A percentile compares a stretch with the other conserved stretches of the same genome.
phyloP scores from a whole-genome alignment of 371 early-diverging fungal species.

The Chytridium lagenaria region DNA sequence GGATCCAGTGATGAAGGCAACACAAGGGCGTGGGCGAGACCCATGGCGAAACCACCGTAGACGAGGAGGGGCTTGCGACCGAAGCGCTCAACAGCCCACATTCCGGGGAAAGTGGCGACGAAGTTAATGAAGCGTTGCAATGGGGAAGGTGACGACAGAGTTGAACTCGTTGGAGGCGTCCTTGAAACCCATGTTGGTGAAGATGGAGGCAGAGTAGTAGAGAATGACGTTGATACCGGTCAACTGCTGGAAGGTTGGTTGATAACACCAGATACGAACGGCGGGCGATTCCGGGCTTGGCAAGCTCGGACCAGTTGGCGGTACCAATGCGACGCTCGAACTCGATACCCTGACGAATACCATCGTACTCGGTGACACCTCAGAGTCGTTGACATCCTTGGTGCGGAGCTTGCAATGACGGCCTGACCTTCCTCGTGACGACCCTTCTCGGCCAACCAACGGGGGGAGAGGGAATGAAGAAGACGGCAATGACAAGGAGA shows the following conservation, averaged over 20 bases:
- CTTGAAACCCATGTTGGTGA: constrained; percentile 52
- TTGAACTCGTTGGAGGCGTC: constrained; percentile 9
- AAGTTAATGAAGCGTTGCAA: constrained; percentile 54
- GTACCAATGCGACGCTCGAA: constrained; percentile 71
- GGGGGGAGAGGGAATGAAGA: constrained; percentile 87
- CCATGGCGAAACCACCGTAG: constrained; percentile 53
- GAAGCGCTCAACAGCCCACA: constrained; percentile 54
- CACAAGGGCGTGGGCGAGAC: constrained; percentile 48
- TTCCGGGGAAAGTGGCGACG: constrained; percentile 56
- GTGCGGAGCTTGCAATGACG: constrained; percentile 77
- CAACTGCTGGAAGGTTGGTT: constrained; percentile 76
- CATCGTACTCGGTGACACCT: constrained; percentile 74
- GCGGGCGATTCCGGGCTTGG: constrained; percentile 57
- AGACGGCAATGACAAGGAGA: constrained; percentile 70
- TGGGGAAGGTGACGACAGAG: constrained; percentile 42
- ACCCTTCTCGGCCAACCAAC: constrained; percentile 81
- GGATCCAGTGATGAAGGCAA: constrained; percentile 42
- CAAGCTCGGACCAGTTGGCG: constrained; percentile 75
- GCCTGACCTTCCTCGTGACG: constrained; percentile 69
- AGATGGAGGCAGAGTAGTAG: constrained; percentile 67
- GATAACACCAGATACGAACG: constrained; percentile 63
- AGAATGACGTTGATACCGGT: constrained; percentile 71
- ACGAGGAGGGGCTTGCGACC: constrained; percentile 54
- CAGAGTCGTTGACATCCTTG: constrained; percentile 55
- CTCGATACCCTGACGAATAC: constrained; percentile 70